A percentile compares a stretch with the other conserved stretches of the same genome.
Conservation (phyloP, 305 asterid species). For the Coffea humblotiana region DNA sequence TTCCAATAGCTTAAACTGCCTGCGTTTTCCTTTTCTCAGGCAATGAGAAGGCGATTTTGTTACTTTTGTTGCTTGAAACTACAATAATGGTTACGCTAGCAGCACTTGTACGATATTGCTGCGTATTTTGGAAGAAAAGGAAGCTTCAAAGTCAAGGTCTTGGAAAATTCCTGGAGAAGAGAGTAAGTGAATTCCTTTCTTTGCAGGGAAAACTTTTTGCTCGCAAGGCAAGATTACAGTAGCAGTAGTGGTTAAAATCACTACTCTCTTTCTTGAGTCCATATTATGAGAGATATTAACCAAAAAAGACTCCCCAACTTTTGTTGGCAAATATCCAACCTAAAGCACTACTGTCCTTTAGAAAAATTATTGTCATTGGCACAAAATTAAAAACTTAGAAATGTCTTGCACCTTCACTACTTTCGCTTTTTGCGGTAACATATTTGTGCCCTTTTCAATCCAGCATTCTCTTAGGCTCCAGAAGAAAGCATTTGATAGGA, state of each 20-base stretch:
- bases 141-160: slow-evolving; percentile 71
- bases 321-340: no score
- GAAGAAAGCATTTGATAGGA: slow-evolving; percentile 67
- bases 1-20: background rate
- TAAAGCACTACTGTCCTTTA: background rate
- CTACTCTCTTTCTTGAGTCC: background rate
- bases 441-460: slow-evolving; percentile 3
- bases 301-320: background rate
- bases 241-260: background rate
- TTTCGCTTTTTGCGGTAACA: background rate
- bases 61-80: slow-evolving; percentile 73
- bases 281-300: no score
- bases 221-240: background rate
- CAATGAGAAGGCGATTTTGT: slow-evolving; percentile 51
- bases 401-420: background rate
- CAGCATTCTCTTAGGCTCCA: slow-evolving; percentile 75
- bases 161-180: slow-evolving; percentile 78
- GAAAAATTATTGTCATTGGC: background rate
- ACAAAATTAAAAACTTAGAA: background rate
- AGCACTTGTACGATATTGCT: slow-evolving; percentile 56
- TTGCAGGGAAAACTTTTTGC: background rate
- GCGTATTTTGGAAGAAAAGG: slow-evolving; percentile 77
- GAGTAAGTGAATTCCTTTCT: slow-evolving; percentile 49
- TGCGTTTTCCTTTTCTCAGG: slow-evolving; percentile 42
- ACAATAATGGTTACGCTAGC: slow-evolving; percentile 53